Evolutionary conservation across 768 basidiomycete species (phyloP).

Genomic region (Hydnomerulius pinastri): DNA sequence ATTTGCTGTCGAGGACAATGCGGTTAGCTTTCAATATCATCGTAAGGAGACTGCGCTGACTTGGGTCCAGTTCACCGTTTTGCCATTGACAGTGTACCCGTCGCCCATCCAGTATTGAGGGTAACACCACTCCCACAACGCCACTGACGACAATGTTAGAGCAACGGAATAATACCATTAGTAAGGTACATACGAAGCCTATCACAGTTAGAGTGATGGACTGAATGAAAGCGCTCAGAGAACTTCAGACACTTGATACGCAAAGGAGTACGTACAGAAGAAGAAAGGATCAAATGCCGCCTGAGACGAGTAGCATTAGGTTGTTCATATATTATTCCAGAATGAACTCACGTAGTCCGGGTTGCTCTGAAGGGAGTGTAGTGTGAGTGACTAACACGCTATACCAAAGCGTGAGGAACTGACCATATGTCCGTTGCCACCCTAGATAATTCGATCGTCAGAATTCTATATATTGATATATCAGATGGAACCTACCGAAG

Average conservation of each 20-base stretch:
- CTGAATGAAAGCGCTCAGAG: conserved; percentile 7
- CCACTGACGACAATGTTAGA: conserved; percentile 19
- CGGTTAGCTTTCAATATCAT: neutral
- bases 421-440: conserved; percentile 31
- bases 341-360: conserved; percentile 24
- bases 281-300: conserved; percentile 28
- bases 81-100: conserved; percentile 18
- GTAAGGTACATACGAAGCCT: conserved; percentile 17
- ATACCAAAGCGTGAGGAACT: neutral
- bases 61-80: conserved; percentile 22
- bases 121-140: conserved; percentile 34
- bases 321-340: neutral
- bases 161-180: neutral
- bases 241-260: neutral
- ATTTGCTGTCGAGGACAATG: conserved; percentile 5
- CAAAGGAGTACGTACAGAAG: conserved; percentile 18
- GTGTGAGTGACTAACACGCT: neutral
- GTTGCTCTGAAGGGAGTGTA: conserved; percentile 11
- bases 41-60: conserved; percentile 5
- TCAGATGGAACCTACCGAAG: conserved; percentile 15
- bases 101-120: conserved; percentile 28
- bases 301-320: conserved; percentile 2
- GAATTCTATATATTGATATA: neutral
- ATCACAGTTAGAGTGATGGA: conserved; percentile 27
- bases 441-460: conserved; percentile 10